A percentile compares a stretch with the other conserved stretches of the same genome.
These are phyloP conservation scores for Pyrenochaeta sp. DNA, from an alignment of 2,329 filamentous ascomycete species.

Conservation along the genomic window DNA sequence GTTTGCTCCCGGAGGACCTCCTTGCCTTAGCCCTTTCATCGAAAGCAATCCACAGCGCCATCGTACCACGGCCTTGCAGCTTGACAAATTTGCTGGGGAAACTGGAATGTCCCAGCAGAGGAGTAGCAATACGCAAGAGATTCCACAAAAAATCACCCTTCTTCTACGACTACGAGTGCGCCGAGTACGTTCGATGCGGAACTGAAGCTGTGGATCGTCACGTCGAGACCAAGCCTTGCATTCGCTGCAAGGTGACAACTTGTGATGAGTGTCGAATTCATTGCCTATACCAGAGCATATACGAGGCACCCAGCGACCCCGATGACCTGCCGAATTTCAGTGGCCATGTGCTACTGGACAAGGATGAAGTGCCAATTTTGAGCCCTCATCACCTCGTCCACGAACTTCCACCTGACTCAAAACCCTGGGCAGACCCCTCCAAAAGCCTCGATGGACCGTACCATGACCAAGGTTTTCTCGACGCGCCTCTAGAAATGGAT, in stretches of 20 bases:
- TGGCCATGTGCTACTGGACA: conserved; percentile 37
- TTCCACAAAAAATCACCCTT: conserved; percentile 32
- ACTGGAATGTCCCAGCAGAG: conserved; percentile 35
- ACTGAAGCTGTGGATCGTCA: conserved; percentile 5
- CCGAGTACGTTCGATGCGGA: conserved; percentile 32
- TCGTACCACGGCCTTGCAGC: conserved; percentile 33
- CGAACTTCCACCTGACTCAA: neutral
- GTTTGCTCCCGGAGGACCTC: conserved; percentile 36
- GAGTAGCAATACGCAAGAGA: conserved; percentile 28
- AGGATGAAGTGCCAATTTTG: conserved; percentile 36
- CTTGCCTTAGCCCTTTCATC: conserved; percentile 37
- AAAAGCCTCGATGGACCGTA: conserved; percentile 17
- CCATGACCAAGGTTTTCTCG: conserved; percentile 44
- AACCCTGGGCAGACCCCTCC: conserved; percentile 17
- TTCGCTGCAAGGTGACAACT: conserved; percentile 35
- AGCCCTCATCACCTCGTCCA: conserved; percentile 33
- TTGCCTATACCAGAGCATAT: conserved; percentile 43
- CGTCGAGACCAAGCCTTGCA: conserved; percentile 33
- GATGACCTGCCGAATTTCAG: conserved; percentile 42
- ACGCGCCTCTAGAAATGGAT: conserved; percentile 31
- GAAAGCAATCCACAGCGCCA: conserved; percentile 30
- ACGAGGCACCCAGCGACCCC: conserved; percentile 27
- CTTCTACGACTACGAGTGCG: conserved; percentile 31
- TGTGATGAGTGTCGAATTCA: conserved; percentile 47
- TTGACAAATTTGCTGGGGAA: conserved; percentile 34